A percentile compares a stretch with the other conserved stretches of the same genome.
Evolutionary conservation across 768 basidiomycete species (phyloP).

Genomic region (Boletales sp.): DNA sequence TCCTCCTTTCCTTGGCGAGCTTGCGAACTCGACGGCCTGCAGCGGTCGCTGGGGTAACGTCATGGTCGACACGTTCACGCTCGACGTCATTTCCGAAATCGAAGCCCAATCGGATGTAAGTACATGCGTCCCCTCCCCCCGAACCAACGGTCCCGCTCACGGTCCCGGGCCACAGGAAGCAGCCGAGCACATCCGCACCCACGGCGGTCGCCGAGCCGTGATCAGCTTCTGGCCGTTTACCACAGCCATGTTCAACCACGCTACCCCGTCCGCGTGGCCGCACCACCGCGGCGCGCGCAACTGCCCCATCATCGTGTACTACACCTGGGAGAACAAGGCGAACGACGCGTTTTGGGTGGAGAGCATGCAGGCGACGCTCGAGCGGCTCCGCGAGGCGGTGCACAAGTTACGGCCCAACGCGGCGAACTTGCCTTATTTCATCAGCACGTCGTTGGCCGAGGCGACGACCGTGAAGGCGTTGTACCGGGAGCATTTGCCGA

Average conservation of each 20-base stretch:
- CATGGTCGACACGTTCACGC: conserved; percentile 8
- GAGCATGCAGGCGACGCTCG: conserved; percentile 1
- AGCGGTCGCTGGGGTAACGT: conserved; percentile 11
- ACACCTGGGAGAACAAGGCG: conserved; percentile 9
- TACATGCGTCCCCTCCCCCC: too few relatives aligned
- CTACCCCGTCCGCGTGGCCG: conserved; percentile 14
- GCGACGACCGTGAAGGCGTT: conserved; percentile 1
- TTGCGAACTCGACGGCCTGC: background rate
- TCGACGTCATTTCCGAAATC: background rate
- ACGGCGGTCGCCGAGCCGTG: background rate
- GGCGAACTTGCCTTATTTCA: conserved; percentile 3
- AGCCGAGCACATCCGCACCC: background rate
- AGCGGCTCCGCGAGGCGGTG: background rate
- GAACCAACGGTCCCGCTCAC: too few relatives aligned
- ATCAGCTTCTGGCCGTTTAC: conserved; percentile 16
- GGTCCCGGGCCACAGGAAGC: background rate
- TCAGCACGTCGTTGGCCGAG: conserved; percentile 7
- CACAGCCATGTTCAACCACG: conserved; percentile 8
- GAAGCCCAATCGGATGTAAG: background rate
- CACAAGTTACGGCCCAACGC: background rate
- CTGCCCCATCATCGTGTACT: conserved; percentile 10
- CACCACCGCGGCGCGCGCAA: conserved; percentile 6
- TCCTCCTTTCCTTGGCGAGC: too few relatives aligned
- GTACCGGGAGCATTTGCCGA: conserved; percentile 2
- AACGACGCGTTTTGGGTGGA: conserved; percentile 11